Evolutionary conservation across 768 basidiomycete species (phyloP).

Genomic region (Mycena galopus): DNA sequence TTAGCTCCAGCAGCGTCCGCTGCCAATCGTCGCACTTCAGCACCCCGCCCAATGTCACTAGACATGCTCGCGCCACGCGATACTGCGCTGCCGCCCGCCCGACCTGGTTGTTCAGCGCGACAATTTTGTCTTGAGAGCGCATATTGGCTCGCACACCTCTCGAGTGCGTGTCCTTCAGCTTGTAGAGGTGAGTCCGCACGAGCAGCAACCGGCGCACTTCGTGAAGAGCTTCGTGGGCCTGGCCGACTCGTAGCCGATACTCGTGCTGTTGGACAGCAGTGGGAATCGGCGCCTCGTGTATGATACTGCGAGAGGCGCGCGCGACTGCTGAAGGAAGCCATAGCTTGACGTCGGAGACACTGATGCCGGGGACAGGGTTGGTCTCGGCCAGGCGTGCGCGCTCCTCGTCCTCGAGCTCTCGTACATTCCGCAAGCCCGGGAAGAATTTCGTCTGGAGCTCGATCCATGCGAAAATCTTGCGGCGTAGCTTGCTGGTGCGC

Average conservation of each 20-base stretch:
- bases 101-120: slow-evolving; percentile 15
- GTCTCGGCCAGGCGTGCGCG: slow-evolving; percentile 21
- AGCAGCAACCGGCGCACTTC: no score
- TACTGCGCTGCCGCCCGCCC: not conserved
- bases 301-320: not conserved
- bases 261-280: no score
- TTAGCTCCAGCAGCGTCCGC: slow-evolving; percentile 37
- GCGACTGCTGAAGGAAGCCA: slow-evolving; percentile 32
- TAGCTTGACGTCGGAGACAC: not conserved
- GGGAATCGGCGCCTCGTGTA: not conserved
- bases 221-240: no score
- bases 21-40: slow-evolving; percentile 34
- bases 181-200: no score
- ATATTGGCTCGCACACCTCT: no score
- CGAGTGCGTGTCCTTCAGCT: no score
- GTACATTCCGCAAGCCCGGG: not conserved
- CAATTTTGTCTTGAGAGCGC: not conserved
- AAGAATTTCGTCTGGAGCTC: no score
- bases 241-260: slow-evolving; percentile 21
- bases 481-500: no score
- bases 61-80: slow-evolving; percentile 8
- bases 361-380: not conserved
- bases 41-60: slow-evolving; percentile 11
- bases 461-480: no score
- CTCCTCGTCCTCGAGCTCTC: not conserved